Base-by-base conservation (phyloP, 73 alveolate genomes). In the Diophrys sp. region DNA sequence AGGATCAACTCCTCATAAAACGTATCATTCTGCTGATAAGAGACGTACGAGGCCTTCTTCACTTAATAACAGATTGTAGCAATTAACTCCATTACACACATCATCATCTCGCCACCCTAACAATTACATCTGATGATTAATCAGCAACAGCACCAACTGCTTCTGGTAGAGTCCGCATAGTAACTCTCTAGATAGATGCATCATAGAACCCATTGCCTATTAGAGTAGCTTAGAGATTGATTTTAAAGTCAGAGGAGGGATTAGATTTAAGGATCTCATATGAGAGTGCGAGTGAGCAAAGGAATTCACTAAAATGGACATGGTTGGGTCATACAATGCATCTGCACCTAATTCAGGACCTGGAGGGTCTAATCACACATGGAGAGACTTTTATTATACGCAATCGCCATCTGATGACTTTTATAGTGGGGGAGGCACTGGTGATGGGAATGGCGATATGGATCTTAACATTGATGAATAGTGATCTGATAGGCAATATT, bases 281-380 rank as follows among this genome's bases (percentile, higher is more conserved):
- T 23, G 93, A 92, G 54, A 91, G n/a, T n/a, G n/a, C n/a, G n/a
- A n/a, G n/a, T n/a, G 54, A 26, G 34, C 23, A 18, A 32, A 77
- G 71, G 85, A 66, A 77, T 54, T 77, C 72, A 77, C 75, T 34
- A 23, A 62, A 77, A 77, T 34, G 54, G 85, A 77, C 56, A 70
- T 71, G 25, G 56, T 44, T 23, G 81, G 73, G 23, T 33, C 73
- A 0, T 74, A 74, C 57, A 74, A 74, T 54, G 53, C 71, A 44
- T 44, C 62, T 44, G 62, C 62, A 11, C 62, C 62, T 11, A 44
- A 44, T 44, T 11, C n/a, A 11, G 62, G 62, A 5, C 18, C 5
- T 5, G 62, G n/a, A 11, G 18, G 18, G 5, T 44, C 62, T 18
- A 44, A 44, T 18, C 18, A 5, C 5, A 44, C 62, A 44, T 44